Evolutionary conservation across 2,329 filamentous ascomycete species (phyloP).

Genomic region (Aspergillus fischeri): DNA sequence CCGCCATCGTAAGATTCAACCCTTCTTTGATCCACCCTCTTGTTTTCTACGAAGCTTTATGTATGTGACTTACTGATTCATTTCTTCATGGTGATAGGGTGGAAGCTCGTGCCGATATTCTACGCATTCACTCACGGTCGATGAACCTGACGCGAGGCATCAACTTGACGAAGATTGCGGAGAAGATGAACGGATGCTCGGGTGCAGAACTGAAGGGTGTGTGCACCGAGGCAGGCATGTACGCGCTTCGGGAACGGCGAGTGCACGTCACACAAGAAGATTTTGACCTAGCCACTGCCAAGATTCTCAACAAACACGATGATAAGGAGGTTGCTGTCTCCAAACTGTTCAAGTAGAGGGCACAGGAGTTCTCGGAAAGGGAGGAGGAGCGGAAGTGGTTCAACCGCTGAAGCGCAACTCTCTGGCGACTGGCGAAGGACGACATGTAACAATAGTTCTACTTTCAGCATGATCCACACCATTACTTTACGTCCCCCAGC

Average conservation of each 20-base stretch:
- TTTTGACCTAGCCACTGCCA: slow-evolving; percentile 96
- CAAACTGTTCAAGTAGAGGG: slow-evolving; percentile 34
- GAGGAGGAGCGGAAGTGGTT: background rate
- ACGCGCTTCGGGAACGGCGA: slow-evolving; percentile 86
- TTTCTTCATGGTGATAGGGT: slow-evolving; percentile 46
- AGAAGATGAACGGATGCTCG: slow-evolving; percentile 99
- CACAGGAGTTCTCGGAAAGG: background rate
- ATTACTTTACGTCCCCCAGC: background rate
- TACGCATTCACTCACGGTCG: slow-evolving; percentile 93
- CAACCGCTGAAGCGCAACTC: background rate
- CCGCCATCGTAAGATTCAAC: slow-evolving; percentile 64
- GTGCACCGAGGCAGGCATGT: slow-evolving; percentile 98
- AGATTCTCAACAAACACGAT: slow-evolving; percentile 99
- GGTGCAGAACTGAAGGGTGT: slow-evolving; percentile 98
- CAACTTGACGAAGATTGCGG: slow-evolving; percentile 95
- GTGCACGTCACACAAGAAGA: slow-evolving; percentile 99
- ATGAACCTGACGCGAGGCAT: slow-evolving; percentile 99
- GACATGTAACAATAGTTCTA: background rate
- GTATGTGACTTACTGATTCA: slow-evolving; percentile 14
- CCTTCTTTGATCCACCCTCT: background rate
- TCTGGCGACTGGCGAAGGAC: background rate
- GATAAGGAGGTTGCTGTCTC: slow-evolving; percentile 71
- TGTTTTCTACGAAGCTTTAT: background rate
- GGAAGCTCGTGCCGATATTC: slow-evolving; percentile 93
- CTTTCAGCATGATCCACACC: background rate